Conservation (phyloP, 345 rosid genomes). For the Citrus cavaleriei region DNA sequence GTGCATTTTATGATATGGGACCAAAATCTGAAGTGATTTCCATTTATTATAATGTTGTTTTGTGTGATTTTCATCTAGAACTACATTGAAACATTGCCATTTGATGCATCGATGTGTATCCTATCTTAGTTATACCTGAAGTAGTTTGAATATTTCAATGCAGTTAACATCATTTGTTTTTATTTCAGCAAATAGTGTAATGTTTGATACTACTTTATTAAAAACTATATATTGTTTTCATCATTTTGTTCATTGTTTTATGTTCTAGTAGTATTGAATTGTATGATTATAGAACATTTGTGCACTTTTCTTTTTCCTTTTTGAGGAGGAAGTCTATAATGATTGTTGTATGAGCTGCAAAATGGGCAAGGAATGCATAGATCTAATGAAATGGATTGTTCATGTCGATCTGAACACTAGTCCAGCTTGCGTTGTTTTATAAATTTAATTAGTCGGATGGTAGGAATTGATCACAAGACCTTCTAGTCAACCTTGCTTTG, state of each 20-base stretch:
- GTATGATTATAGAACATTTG: background rate
- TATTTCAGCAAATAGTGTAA: background rate
- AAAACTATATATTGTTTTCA: background rate
- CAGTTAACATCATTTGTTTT: background rate
- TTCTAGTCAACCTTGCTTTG: background rate
- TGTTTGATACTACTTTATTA: background rate
- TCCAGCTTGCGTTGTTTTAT: background rate
- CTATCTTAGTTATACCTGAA: background rate
- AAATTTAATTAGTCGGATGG: background rate
- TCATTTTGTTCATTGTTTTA: background rate
- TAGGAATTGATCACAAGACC: background rate
- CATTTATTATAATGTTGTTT: background rate
- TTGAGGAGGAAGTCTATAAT: background rate
- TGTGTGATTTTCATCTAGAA: background rate
- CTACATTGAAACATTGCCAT: background rate
- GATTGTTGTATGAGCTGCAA: background rate
- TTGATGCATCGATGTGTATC: background rate
- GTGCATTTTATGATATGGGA: background rate
- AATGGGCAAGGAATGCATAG: background rate
- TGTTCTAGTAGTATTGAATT: background rate
- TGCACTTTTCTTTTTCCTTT: background rate
- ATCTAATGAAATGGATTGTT: background rate
- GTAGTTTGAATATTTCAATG: background rate
- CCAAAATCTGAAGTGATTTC: background rate
- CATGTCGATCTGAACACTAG: background rate